Base-by-base conservation (phyloP, 495 filamentous ascomycete species). In the Friedmanniomyces endolithicus region DNA sequence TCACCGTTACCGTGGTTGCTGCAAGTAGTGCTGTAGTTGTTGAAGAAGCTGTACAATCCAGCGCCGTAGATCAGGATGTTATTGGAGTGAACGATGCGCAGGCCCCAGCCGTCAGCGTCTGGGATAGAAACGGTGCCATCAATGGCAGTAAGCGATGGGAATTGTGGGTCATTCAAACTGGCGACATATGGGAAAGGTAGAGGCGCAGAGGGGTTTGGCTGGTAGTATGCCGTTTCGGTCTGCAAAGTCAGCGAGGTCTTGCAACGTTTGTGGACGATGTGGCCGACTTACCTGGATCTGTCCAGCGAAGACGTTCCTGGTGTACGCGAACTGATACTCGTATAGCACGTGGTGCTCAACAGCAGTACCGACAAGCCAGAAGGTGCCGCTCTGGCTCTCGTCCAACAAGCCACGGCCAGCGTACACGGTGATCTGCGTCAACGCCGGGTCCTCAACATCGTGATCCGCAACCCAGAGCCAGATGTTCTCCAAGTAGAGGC, bases 391-490 rank as follows among this genome's bases (percentile, higher is more conserved):
- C 0, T 63, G 65, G 35, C 74, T 76, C 64, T 86, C 82, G 24
- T 82, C 66, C 3, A 83, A 61, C 37, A 88, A 61, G 0, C 85
- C 85, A 22, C 86, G 78, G 11, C 85, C 86, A 6, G 75, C 71
- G 59, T 83, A 88, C 4, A 90, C 61, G 1, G 80, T 83, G 61
- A 88, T 81, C 62, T 81, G 77, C n/a, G 74, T 78, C 50, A 75
- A 64, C 19, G 56, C 59, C 0, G 69, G 62, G 59, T 77, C 47
- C 24, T 50, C 47, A 12, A 50, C 25, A 25, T 50, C 47, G 64
- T 88, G 85, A 59, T 88, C 85, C 1, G 83, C 81, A 0, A 76
- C 78, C 83, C 83, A 87, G 7, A 85, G 58, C 84, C 82, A 87
- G 35, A 71, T 70, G 63, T 87, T 87, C 70, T 87, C 83, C 61